Evolutionary conservation across 768 basidiomycete species (phyloP), one percentile per base, ranked within the genome.

Genomic region (Suillus alpinus): DNA sequence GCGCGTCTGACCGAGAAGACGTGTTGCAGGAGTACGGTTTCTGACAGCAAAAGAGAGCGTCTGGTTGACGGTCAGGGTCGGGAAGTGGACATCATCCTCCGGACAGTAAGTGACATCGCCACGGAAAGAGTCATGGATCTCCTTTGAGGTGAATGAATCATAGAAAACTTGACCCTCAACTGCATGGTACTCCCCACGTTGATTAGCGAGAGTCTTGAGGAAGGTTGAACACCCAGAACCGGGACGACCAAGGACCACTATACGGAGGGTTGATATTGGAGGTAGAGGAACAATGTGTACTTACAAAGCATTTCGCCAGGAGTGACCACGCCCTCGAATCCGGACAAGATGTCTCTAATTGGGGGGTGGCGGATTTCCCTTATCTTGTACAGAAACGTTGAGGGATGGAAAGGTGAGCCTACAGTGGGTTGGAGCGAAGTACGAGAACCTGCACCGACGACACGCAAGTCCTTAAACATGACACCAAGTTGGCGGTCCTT

Each of bases 201-300:
- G 85, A 68, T 95, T 94, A n/a, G 94, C 82, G 56, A 96, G 81
- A 0, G 83, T 81, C 72, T 93, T 93, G 59, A 97, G 83, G 51
- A 97, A 79, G 0, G 94, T 93, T 23, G 83, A 86, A 70, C 94
- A 95, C 3, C 94, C 94, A 0, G 91, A 86, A 10, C 90, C 90
- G 0, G 94, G 94, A 32, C 92, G 82, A 23, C 94, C 94, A 32
- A 95, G 82, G 10, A 94, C 93, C n/a, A 95, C 89, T 90, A 66
- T 4, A 60, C n/a, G 6, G 7, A 7, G 23, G 34, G 36, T 10
- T 1, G n/a, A 41, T 8, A 40, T 12, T 31, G 14, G 34, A 13
- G 31, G 59, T 20, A 0, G 49, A 23, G 46, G 32, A 41, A 43
- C 5, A 53, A 9, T 0, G 41, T 3, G 9, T 10, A 83, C 89